Evolutionary conservation across 352 stramenopile genomes (phyloP), one percentile per base, ranked within the genome.

Genomic region (Phytophthora sansomeana): DNA sequence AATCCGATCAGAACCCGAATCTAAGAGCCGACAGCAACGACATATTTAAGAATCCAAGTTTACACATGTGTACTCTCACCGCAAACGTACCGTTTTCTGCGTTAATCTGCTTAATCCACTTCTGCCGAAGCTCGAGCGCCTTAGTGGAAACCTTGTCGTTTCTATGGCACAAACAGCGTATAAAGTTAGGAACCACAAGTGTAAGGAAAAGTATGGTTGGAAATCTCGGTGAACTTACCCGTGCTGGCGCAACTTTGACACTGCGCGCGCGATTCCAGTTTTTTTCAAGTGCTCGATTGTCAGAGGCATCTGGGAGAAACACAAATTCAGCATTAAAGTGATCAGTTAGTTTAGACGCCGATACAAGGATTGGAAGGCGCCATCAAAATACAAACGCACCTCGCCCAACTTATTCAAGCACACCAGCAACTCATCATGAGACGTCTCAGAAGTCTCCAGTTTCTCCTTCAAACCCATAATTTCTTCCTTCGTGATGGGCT

Each of bases 71-170:
- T 24, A 24, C 21, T 44, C 11, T 26, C 39, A 26, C 26, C 39
- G 13, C 7, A 46, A 44, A 46, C 39, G 16, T 53, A 73, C 62
- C 67, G 17, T 55, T 67, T 21, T 65, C 73, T 26, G 67, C 81
- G 49, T 75, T 78, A 6, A 61, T 58, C 52, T 88, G 80, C 55
- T 89, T 77, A 48, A 92, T 93, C 87, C 85, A 95, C 39, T 76
- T 69, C 60, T 85, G 74, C 21, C 87, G 87, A 16, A 95, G 72
- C 16, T 88, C 74, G 14, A 85, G 81, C 7, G 87, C 85, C 35
- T 75, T 76, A 19, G 81, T 76, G 30, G 87, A 92, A 21, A 95
- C 87, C 63, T 89, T 90, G 61, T 93, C 85, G 47, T 94, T 94
- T 0, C 85, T 94, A 63, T 14, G 24, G 50, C 49, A 47, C 32